A percentile compares a stretch with the other conserved stretches of the same genome.
phyloP scores from a whole-genome alignment of 2,329 filamentous ascomycete genomes.

The Fusarium sp. region DNA sequence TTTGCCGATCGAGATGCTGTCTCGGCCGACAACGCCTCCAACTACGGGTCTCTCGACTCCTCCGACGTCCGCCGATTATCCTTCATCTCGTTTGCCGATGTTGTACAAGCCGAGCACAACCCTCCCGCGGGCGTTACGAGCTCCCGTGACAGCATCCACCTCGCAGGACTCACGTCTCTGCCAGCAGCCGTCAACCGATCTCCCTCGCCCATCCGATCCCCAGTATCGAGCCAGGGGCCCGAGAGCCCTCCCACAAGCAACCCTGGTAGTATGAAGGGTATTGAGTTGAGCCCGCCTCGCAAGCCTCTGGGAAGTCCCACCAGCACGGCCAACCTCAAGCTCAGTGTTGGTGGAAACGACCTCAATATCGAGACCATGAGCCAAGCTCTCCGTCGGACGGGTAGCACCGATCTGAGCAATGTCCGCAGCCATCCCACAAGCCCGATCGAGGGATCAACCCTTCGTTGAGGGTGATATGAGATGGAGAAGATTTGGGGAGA shows the following conservation, averaged over 20 bases:
- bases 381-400: constrained; percentile 86
- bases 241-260: constrained; percentile 83
- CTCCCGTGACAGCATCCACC: constrained; percentile 76
- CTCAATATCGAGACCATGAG: constrained; percentile 94
- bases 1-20: constrained; percentile 60
- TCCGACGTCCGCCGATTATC: constrained; percentile 85
- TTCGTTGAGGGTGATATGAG: constrained; percentile 39
- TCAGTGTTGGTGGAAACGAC: constrained; percentile 64
- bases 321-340: constrained; percentile 60
- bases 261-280: constrained; percentile 77
- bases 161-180: constrained; percentile 74
- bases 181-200: constrained; percentile 71
- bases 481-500: constrained; percentile 3
- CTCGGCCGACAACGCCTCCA: constrained; percentile 73
- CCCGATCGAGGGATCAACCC: constrained; percentile 60
- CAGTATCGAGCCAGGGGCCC: constrained; percentile 76
- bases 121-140: constrained; percentile 62
- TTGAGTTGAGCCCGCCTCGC: constrained; percentile 75
- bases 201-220: constrained; percentile 83
- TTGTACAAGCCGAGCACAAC: constrained; percentile 86
- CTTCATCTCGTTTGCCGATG: constrained; percentile 97
- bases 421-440: constrained; percentile 68
- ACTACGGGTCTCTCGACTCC: constrained; percentile 80
- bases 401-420: constrained; percentile 79
- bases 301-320: constrained; percentile 73